phyloP scores from a whole-genome alignment of 306 rosid species.

The Albizia julibrissin region DNA sequence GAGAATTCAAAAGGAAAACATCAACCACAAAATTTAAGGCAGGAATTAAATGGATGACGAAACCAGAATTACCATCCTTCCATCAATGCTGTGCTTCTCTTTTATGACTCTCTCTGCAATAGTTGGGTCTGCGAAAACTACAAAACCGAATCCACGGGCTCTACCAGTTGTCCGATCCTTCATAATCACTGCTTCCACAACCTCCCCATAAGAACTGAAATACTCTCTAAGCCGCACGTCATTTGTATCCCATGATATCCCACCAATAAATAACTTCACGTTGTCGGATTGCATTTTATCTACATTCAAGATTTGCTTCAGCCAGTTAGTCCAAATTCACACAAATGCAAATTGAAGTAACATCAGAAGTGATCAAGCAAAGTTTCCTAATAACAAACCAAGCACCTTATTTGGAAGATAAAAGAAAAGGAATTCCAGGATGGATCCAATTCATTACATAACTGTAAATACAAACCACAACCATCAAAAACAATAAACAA shows the following conservation, averaged over 20 bases:
- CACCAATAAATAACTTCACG: slow-evolving; percentile 93
- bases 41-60: slow-evolving; percentile 17
- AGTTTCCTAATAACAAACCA: not conserved
- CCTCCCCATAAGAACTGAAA: slow-evolving; percentile 83
- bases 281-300: slow-evolving; percentile 95
- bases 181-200: slow-evolving; percentile 97
- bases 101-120: slow-evolving; percentile 75
- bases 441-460: slow-evolving; percentile 50
- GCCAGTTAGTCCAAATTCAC: slow-evolving; percentile 41
- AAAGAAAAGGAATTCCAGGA: slow-evolving; percentile 3
- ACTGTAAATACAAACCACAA: slow-evolving; percentile 27
- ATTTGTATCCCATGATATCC: slow-evolving; percentile 99
- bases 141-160: slow-evolving; percentile 95
- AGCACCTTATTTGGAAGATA: slow-evolving; percentile 25
- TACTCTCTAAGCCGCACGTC: slow-evolving; percentile 96
- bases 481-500: slow-evolving; percentile 13
- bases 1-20: slow-evolving; percentile 33
- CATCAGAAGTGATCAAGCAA: slow-evolving; percentile 25
- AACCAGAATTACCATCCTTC: slow-evolving; percentile 78
- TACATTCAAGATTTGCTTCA: slow-evolving; percentile 48
- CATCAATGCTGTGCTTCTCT: slow-evolving; percentile 96
- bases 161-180: slow-evolving; percentile 98
- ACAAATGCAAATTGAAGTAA: slow-evolving; percentile 46
- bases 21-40: slow-evolving; percentile 34
- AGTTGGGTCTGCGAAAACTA: slow-evolving; percentile 79